These are phyloP conservation scores for Chaetoscypha palmicola DNA, from an alignment of 2,329 filamentous ascomycete species.

Conservation along the genomic window DNA sequence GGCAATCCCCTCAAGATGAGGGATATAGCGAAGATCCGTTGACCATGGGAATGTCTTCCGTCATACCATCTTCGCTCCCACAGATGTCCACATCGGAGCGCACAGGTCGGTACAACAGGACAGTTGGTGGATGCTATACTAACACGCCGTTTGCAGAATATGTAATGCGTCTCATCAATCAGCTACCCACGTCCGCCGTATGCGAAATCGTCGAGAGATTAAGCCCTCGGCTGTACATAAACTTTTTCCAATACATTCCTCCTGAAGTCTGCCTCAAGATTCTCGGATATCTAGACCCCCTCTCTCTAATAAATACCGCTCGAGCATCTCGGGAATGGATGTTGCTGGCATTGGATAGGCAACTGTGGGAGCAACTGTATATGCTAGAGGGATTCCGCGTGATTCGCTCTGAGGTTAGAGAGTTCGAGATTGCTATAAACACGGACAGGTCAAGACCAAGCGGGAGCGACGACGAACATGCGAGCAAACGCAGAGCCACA, in stretches of 20 bases:
- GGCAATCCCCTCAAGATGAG: constrained; percentile 29
- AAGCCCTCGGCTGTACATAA: constrained; percentile 80
- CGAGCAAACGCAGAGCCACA: constrained; percentile 49
- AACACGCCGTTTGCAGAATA: too few species aligned
- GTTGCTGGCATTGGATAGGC: constrained; percentile 68
- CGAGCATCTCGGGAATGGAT: constrained; percentile 78
- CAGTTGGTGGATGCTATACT: too few species aligned
- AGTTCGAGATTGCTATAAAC: constrained; percentile 53
- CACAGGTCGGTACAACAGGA: constrained; percentile 23
- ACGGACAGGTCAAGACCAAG: constrained; percentile 16
- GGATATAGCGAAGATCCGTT: constrained; percentile 32
- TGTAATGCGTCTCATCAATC: constrained; percentile 69
- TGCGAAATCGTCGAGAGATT: constrained; percentile 73
- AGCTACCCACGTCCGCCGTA: constrained; percentile 72
- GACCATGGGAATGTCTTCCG: constrained; percentile 14
- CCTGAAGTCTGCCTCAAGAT: constrained; percentile 88
- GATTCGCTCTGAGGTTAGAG: constrained; percentile 55
- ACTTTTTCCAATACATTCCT: constrained; percentile 80
- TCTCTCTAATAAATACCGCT: constrained; percentile 73
- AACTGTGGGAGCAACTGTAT: constrained; percentile 81
- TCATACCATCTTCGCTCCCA: constrained; percentile 16
- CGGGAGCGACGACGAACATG: constrained; percentile 40
- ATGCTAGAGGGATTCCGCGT: constrained; percentile 79
- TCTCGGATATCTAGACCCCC: constrained; percentile 75
- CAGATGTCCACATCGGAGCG: constrained; percentile 23